A percentile compares a stretch with the other conserved stretches of the same genome.
Evolutionary conservation across 805 yeast species (phyloP).

Genomic region (Peterozyma xylosa): DNA sequence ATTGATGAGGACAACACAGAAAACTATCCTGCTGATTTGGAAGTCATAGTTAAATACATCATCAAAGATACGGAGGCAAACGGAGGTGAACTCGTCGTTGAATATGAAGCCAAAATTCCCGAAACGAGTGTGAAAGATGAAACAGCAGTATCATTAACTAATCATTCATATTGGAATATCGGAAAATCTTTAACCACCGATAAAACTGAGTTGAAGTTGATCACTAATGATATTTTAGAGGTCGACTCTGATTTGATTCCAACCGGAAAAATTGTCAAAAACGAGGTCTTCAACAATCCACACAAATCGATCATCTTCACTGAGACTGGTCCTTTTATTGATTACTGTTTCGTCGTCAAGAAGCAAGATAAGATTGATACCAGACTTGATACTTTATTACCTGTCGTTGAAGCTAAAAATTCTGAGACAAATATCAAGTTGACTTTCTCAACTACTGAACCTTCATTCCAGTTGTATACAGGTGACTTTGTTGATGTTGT

Average conservation of each 20-base stretch:
- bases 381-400: conserved; percentile 25
- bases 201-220: conserved; percentile 30
- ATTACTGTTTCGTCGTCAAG: conserved; percentile 40
- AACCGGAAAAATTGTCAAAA: conserved; percentile 34
- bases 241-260: conserved; percentile 32
- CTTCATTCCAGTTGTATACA: conserved; percentile 59
- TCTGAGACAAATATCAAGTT: conserved; percentile 35
- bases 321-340: conserved; percentile 26
- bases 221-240: conserved; percentile 31
- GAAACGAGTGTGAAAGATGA: conserved; percentile 24
- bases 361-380: conserved; percentile 35
- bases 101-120: conserved; percentile 34
- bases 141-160: conserved; percentile 51
- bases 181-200: conserved; percentile 21
- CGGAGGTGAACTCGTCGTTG: conserved; percentile 34
- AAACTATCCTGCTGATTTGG: conserved; percentile 57
- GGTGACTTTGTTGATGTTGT: conserved; percentile 41
- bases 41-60: conserved; percentile 37
- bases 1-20: conserved; percentile 39
- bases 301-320: conserved; percentile 5
- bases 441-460: conserved; percentile 49
- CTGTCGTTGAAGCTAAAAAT: conserved; percentile 35
- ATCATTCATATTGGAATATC: conserved; percentile 56
- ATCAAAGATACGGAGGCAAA: conserved; percentile 21
- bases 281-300: conserved; percentile 12